Evolutionary conservation across 2,329 filamentous ascomycete species (phyloP), one percentile per base, ranked within the genome.

Genomic region (Colletotrichum magnum): DNA sequence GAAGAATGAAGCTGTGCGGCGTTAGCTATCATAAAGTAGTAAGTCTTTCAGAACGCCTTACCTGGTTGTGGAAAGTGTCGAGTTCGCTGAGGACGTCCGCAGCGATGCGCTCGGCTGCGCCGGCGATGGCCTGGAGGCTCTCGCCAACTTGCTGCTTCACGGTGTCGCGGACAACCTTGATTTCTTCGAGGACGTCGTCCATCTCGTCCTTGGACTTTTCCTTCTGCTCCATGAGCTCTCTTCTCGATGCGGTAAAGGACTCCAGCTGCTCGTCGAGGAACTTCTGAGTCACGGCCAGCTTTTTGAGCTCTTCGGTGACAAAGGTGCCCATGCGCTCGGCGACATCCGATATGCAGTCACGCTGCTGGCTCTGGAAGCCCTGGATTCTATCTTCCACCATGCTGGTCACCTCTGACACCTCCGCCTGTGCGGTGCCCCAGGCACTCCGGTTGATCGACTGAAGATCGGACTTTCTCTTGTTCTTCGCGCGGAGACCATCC

Each of bases 151-250:
- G 92, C 57, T 88, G 85, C 83, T 98, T 98, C 59, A 98, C 94
- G 61, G 93, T 91, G 78, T 97, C 93, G 24, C 95, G 90, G 26
- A 98, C 86, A n/a, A 89, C 90, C 77, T 95, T 95, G 78, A 98
- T 97, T 77, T 97, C 95, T 75, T 96, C 93, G 10, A 99, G 86
- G 2, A 97, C 92, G n/a, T 89, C 85, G 74, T 98, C 95, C 93
- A 98, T 94, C 65, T 95, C 92, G 56, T 95, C 90, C 75, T 92
- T 93, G 3, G 94, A 92, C 71, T 87, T 85, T 26, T 87, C 84
- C 64, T 90, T 92, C 75, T 93, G 90, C 50, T 88, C 84, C 28
- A 92, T 86, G 16, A 97, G 87, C 73, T 92, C 88, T 58, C 85
- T 84, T 78, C 92, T 90, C 0, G 92, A 93, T 18, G 86, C 84